Percentiles rank a stretch among this genome's conserved stretches.
Conservation (phyloP, 176 grass and related monocot genomes). For the Elaeis guineensis region DNA sequence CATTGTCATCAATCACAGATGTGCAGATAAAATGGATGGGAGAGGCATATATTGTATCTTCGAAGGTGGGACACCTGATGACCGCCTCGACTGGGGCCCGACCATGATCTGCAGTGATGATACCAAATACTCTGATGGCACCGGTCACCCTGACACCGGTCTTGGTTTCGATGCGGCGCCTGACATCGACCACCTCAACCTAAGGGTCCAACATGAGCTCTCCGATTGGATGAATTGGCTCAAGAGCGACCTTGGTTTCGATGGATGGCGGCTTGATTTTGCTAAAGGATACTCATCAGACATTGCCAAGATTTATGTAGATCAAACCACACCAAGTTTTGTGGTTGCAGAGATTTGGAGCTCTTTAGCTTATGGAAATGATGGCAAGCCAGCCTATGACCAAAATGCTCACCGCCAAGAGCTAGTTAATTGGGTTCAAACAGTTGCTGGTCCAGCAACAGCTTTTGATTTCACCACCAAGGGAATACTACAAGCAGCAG, state of each 20-base stretch:
- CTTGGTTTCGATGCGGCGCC: constrained; percentile 44
- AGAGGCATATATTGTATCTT: constrained; percentile 86
- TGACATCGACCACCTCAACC: constrained; percentile 91
- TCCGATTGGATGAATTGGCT: constrained; percentile 89
- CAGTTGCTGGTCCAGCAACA: constrained; percentile 40
- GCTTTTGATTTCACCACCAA: constrained; percentile 94
- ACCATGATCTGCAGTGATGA: constrained; percentile 81
- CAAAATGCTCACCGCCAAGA: constrained; percentile 56
- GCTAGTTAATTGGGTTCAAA: constrained; percentile 56
- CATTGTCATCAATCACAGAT: constrained; percentile 87
- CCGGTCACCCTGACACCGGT: constrained; percentile 64
- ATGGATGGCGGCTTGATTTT: constrained; percentile 78
- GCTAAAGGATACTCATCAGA: constrained; percentile 53
- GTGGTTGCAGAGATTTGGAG: constrained; percentile 82
- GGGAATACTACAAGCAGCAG: constrained; percentile 53
- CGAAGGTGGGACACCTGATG: constrained; percentile 56
- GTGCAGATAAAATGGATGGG: constrained; percentile 59
- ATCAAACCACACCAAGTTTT: constrained; percentile 37
- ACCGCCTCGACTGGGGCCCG: constrained; percentile 80
- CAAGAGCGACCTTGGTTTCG: constrained; percentile 62
- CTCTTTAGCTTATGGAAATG: constrained; percentile 42
- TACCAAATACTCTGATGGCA: constrained; percentile 66
- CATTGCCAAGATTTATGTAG: constrained; percentile 55
- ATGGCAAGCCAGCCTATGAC: constrained; percentile 48
- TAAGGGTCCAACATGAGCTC: constrained; percentile 62